Evolutionary conservation across 805 yeast genomes (phyloP).

Genomic region (Barnettozyma vustinii): DNA sequence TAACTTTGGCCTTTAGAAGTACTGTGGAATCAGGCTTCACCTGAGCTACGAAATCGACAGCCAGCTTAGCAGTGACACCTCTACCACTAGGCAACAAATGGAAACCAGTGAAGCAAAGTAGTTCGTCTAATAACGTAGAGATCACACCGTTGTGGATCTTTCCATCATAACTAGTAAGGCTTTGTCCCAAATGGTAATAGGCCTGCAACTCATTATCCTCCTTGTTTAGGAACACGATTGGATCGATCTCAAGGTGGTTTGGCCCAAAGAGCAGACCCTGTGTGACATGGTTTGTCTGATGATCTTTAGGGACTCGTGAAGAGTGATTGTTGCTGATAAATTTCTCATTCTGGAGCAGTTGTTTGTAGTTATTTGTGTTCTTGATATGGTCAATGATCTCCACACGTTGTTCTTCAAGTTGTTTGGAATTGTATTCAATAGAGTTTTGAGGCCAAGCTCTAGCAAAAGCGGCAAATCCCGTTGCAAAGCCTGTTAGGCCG

Average conservation of each 20-base stretch:
- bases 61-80: slow-evolving; percentile 84
- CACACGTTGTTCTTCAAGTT: slow-evolving; percentile 21
- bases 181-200: slow-evolving; percentile 66
- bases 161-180: slow-evolving; percentile 62
- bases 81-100: slow-evolving; percentile 68
- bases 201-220: slow-evolving; percentile 50
- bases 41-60: slow-evolving; percentile 51
- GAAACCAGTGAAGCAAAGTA: slow-evolving; percentile 81
- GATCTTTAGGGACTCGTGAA: slow-evolving; percentile 50
- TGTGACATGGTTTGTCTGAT: slow-evolving; percentile 58
- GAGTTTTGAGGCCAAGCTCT: slow-evolving; percentile 24
- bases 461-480: slow-evolving; percentile 25
- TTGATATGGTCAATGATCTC: slow-evolving; percentile 26
- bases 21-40: slow-evolving; percentile 55
- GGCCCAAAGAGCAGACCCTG: slow-evolving; percentile 69
- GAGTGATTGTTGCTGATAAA: slow-evolving; percentile 31
- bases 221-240: slow-evolving; percentile 53
- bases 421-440: slow-evolving; percentile 12
- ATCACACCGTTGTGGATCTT: slow-evolving; percentile 78
- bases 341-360: slow-evolving; percentile 20
- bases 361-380: slow-evolving; percentile 24
- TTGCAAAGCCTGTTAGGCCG: slow-evolving; percentile 15
- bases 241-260: slow-evolving; percentile 67
- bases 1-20: slow-evolving; percentile 61
- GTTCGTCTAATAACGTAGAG: slow-evolving; percentile 78